Conservation (phyloP, 345 rosid species). For the Moringa oleifera region DNA sequence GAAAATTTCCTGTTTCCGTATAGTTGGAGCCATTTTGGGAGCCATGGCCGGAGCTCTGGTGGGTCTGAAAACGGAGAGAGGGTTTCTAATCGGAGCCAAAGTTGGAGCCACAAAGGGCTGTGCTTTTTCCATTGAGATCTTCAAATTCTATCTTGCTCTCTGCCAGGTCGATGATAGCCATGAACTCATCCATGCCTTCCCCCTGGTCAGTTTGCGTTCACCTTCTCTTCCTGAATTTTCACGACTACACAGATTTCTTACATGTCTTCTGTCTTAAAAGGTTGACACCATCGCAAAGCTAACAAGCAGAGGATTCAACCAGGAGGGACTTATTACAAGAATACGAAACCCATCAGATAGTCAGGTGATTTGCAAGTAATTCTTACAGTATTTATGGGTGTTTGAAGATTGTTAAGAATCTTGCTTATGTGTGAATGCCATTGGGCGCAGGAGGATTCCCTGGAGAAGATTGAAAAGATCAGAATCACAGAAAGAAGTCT, state of each 20-base stretch:
- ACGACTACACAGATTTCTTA: too few species aligned
- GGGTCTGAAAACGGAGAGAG: constrained; percentile 22
- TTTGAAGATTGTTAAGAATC: too few species aligned
- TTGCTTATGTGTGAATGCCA: too few species aligned
- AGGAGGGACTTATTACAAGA: too few species aligned
- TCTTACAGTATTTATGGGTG: too few species aligned
- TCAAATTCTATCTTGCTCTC: constrained; percentile 7
- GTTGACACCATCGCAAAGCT: too few species aligned
- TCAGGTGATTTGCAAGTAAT: too few species aligned
- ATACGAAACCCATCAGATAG: too few species aligned
- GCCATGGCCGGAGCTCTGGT: constrained; percentile 20
- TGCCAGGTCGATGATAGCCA: constrained; percentile 13
- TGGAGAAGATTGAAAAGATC: constrained; percentile 7
- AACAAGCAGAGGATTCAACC: too few species aligned
- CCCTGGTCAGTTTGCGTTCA: constrained; percentile 14
- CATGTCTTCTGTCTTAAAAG: too few species aligned
- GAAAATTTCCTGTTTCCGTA: too few species aligned
- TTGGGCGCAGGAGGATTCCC: not conserved
- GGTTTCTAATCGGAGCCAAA: constrained; percentile 21
- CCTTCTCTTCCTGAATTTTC: not conserved
- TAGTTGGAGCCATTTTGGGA: constrained; percentile 9
- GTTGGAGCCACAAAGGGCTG: constrained; percentile 29
- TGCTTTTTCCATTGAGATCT: constrained; percentile 13
- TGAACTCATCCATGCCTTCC: constrained; percentile 8
- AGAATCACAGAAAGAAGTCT: constrained; percentile 16